phyloP scores from a whole-genome alignment of 345 rosid species.

The Brassica rapa region DNA sequence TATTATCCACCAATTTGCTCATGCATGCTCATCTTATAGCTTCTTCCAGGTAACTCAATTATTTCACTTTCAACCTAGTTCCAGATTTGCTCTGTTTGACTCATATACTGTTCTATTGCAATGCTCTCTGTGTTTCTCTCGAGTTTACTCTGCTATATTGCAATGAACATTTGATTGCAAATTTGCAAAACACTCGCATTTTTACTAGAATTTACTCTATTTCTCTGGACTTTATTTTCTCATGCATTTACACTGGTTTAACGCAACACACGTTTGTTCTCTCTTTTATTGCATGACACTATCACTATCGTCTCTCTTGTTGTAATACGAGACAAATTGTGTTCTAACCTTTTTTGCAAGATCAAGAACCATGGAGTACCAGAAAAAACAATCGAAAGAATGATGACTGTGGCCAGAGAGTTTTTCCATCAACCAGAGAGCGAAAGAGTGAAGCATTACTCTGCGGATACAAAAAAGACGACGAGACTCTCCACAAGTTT shows the following conservation, averaged over 20 bases:
- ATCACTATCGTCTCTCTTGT: not conserved
- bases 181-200: not conserved
- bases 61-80: not conserved
- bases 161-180: too few relatives aligned
- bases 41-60: constrained; percentile 56
- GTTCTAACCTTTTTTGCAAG: constrained; percentile 36
- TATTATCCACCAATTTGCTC: constrained; percentile 46
- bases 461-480: constrained; percentile 61
- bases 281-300: not conserved
- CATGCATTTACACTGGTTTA: not conserved
- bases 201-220: not conserved
- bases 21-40: constrained; percentile 60
- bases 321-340: not conserved
- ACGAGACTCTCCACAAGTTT: constrained; percentile 76
- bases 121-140: not conserved
- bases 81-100: not conserved
- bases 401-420: constrained; percentile 47
- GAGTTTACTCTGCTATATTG: too few relatives aligned
- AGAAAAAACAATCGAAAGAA: constrained; percentile 35
- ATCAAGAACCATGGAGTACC: constrained; percentile 73
- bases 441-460: constrained; percentile 67
- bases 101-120: not conserved
- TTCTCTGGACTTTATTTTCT: not conserved
- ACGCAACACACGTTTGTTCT: not conserved
- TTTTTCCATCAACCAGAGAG: constrained; percentile 66